A percentile compares a stretch with the other conserved stretches of the same genome.
Conservation (phyloP, 371 early-diverging fungal species). For the Mucor ambiguus region DNA sequence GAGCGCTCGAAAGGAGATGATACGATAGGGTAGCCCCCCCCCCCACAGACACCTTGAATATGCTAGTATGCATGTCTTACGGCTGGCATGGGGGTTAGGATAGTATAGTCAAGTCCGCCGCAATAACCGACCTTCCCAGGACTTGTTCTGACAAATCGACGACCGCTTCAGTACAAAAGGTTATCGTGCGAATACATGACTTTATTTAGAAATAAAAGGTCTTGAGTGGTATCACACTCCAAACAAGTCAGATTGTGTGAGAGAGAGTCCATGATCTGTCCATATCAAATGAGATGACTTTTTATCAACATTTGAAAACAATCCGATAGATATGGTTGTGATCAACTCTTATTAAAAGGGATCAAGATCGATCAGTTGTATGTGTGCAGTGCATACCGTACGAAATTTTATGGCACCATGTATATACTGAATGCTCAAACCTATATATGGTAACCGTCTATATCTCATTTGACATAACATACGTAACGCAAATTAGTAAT, state of each 20-base stretch:
- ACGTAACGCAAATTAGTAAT: constrained; percentile 1
- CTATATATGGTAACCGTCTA: neutral
- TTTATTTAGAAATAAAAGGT: constrained; percentile 8
- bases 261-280: neutral
- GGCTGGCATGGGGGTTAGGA: constrained; percentile 6
- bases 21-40: neutral
- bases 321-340: neutral
- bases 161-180: constrained; percentile 7
- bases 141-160: constrained; percentile 34
- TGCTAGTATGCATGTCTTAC: neutral
- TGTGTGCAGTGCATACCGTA: neutral
- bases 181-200: constrained; percentile 25
- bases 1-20: neutral
- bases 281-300: neutral
- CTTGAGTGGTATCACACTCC: constrained; percentile 10
- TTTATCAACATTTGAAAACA: neutral
- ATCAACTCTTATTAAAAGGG: neutral
- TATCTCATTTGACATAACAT: constrained; percentile 5
- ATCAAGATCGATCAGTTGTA: neutral
- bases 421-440: neutral
- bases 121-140: constrained; percentile 22
- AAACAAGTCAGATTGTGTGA: neutral
- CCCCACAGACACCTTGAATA: neutral
- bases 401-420: neutral
- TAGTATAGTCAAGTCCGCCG: constrained; percentile 7